Conservation (phyloP, 108 stramenopile genomes). For the Hondaea fermentalgiana region DNA sequence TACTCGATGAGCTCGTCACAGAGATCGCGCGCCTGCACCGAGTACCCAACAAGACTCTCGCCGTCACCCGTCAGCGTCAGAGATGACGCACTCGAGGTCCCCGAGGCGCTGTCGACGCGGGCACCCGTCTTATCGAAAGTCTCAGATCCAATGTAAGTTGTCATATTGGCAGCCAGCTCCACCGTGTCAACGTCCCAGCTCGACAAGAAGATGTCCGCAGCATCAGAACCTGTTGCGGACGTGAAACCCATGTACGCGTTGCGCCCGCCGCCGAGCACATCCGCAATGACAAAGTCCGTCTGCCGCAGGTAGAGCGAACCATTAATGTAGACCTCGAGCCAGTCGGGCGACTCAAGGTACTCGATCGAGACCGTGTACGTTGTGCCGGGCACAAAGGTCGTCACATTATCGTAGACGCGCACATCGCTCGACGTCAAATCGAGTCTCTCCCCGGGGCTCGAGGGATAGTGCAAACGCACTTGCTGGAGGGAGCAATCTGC, state of each 20-base stretch:
- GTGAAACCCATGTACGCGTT: conserved; percentile 6
- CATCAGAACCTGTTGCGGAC: background rate
- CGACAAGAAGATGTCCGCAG: background rate
- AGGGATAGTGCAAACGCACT: background rate
- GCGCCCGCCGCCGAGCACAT: background rate
- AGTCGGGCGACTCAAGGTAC: background rate
- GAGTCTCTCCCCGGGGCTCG: background rate
- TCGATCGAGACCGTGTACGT: background rate
- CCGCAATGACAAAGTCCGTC: background rate
- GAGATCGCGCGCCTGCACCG: background rate
- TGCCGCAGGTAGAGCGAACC: background rate
- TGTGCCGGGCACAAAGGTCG: background rate
- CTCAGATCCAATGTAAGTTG: background rate
- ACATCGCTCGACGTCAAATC: background rate
- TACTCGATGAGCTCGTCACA: conserved; percentile 1
- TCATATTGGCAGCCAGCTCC: background rate
- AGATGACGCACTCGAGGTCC: background rate
- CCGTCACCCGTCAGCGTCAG: background rate
- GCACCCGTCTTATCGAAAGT: background rate
- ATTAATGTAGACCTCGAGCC: background rate
- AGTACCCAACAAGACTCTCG: background rate
- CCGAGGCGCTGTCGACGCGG: background rate
- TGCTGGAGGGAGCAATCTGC: background rate
- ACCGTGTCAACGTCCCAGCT: background rate
- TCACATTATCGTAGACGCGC: background rate